A percentile compares a stretch with the other conserved stretches of the same genome.
Conservation (phyloP, 768 basidiomycete genomes). For the Candolleomyces aberdarensis region DNA sequence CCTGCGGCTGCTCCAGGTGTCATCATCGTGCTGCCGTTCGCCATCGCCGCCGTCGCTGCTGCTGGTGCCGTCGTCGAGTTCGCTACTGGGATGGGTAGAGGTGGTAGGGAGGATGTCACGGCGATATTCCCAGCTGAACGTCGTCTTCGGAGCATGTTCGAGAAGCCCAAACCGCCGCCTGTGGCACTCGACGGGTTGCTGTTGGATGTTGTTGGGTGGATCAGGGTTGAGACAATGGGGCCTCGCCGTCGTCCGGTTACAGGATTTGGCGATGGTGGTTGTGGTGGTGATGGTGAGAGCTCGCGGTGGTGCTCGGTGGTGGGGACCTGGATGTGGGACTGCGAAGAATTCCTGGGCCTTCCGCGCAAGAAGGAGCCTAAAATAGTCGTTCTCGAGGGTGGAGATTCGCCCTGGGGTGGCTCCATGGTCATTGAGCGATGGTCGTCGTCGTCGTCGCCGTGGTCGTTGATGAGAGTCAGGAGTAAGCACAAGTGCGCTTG, state of each 20-base stretch:
- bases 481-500: conserved; percentile 8
- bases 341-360: conserved; percentile 64
- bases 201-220: conserved; percentile 22
- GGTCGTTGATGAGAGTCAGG: conserved; percentile 8
- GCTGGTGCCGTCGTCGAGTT: conserved; percentile 24
- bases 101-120: conserved; percentile 19
- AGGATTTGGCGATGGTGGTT: conserved; percentile 32
- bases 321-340: conserved; percentile 49
- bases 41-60: background rate
- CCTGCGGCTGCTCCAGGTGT: conserved; percentile 6
- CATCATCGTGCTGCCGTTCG: background rate
- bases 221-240: conserved; percentile 30
- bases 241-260: conserved; percentile 23
- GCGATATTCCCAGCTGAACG: conserved; percentile 60
- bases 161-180: conserved; percentile 39
- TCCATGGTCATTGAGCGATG: conserved; percentile 17
- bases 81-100: conserved; percentile 18
- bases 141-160: conserved; percentile 64
- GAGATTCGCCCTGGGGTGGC: conserved; percentile 28
- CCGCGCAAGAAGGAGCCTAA: conserved; percentile 71
- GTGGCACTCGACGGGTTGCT: conserved; percentile 15
- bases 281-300: conserved; percentile 41
- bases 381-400: conserved; percentile 56
- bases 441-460: conserved; percentile 40
- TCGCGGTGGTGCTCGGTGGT: conserved; percentile 33